Conservation (phyloP, 2,329 filamentous ascomycete species). For the Trichophyton simii region DNA sequence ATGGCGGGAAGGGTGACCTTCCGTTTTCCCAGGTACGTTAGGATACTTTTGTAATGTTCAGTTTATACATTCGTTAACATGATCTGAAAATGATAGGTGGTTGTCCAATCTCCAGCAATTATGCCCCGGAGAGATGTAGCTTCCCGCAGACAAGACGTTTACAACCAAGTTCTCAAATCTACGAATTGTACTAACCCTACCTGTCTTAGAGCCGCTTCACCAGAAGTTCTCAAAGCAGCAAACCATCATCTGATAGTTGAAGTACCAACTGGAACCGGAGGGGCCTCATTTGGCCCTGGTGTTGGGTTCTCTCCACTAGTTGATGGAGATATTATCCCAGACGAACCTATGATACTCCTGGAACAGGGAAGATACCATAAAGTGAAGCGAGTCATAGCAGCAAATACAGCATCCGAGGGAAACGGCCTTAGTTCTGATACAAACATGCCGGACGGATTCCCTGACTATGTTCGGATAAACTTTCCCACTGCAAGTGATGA, state of each 20-base stretch:
- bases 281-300: background rate
- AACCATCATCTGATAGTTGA: background rate
- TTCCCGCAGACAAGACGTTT: background rate
- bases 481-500: background rate
- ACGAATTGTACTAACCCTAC: background rate
- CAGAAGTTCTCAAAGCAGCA: background rate
- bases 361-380: background rate
- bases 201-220: background rate
- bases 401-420: background rate
- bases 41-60: background rate
- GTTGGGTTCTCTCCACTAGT: background rate
- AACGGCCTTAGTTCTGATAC: background rate
- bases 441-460: background rate
- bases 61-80: background rate
- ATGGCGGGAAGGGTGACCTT: background rate
- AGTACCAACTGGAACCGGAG: background rate
- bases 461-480: background rate
- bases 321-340: background rate
- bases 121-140: slow-evolving; percentile 3
- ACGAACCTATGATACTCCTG: background rate
- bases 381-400: background rate
- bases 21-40: slow-evolving; percentile 2
- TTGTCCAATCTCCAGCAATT: background rate
- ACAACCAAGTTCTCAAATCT: background rate
- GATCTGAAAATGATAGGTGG: background rate